Percentiles rank a stretch among this genome's conserved stretches.
phyloP scores from a whole-genome alignment of 2,329 filamentous ascomycete species.

The Aspergillus pseudonomiae region DNA sequence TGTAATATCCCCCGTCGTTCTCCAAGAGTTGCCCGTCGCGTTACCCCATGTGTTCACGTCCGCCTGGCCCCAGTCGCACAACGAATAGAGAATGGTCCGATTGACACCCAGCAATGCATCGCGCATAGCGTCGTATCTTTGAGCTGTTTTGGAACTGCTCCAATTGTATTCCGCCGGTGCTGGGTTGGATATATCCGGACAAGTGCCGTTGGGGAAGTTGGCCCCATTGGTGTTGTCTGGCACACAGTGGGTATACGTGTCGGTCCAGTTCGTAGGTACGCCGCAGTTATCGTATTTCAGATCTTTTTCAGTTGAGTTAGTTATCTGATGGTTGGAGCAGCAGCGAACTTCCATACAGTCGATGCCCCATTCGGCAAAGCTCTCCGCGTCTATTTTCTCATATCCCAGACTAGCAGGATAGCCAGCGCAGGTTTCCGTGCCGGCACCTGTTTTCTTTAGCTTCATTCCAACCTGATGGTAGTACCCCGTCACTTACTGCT shows the following conservation, averaged over 20 bases:
- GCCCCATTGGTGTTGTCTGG: constrained; percentile 40
- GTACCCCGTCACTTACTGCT: constrained; percentile 40
- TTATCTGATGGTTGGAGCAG: background rate
- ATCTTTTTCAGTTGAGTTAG: constrained; percentile 36
- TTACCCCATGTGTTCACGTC: constrained; percentile 56
- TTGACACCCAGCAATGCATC: constrained; percentile 52
- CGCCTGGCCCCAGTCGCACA: constrained; percentile 59
- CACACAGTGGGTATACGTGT: constrained; percentile 45
- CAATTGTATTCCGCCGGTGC: constrained; percentile 56
- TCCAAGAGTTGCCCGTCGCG: constrained; percentile 52
- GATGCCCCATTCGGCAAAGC: constrained; percentile 62
- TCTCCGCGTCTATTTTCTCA: constrained; percentile 61
- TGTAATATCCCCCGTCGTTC: constrained; percentile 39
- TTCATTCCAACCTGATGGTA: background rate
- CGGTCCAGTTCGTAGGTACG: constrained; percentile 42
- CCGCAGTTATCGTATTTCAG: constrained; percentile 63
- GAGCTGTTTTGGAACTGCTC: constrained; percentile 50
- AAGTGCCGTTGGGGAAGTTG: constrained; percentile 46
- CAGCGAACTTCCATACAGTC: constrained; percentile 45
- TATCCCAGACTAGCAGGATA: constrained; percentile 61
- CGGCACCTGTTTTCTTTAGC: constrained; percentile 28
- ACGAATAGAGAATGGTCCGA: constrained; percentile 53
- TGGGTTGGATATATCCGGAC: constrained; percentile 36
- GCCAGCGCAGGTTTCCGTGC: constrained; percentile 54
- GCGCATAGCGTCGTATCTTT: constrained; percentile 56